These are phyloP conservation scores for Pyrenopolyporus hunteri DNA, from an alignment of 495 filamentous ascomycete genomes.

Conservation along the genomic window DNA sequence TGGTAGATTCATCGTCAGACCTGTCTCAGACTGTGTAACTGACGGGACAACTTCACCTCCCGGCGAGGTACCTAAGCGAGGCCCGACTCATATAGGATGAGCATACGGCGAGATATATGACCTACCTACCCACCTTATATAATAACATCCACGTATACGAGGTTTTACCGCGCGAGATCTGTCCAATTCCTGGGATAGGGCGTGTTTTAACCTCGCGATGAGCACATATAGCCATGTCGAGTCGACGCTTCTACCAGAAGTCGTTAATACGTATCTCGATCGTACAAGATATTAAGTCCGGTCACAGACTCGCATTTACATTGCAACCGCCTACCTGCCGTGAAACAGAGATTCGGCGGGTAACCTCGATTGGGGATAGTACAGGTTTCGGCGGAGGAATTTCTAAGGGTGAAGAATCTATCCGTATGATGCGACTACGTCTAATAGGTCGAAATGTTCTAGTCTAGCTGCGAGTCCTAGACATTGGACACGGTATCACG, in stretches of 20 bases:
- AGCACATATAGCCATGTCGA: background rate
- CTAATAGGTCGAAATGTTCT: conserved; percentile 1
- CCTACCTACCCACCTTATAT: too few relatives aligned
- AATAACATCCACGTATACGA: too few relatives aligned
- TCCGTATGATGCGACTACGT: conserved; percentile 14
- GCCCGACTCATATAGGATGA: background rate
- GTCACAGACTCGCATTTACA: conserved; percentile 22
- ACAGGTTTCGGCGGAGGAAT: conserved; percentile 14
- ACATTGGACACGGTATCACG: conserved; percentile 28
- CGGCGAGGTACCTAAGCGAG: conserved; percentile 27
- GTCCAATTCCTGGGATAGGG: background rate
- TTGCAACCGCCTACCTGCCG: conserved; percentile 27
- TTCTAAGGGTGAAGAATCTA: conserved; percentile 7
- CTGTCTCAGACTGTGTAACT: conserved; percentile 37
- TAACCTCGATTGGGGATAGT: conserved; percentile 32
- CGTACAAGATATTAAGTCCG: conserved; percentile 10
- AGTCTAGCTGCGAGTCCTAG: conserved; percentile 22
- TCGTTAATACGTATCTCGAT: conserved; percentile 19
- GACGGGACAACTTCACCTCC: conserved; percentile 5
- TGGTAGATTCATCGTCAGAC: conserved; percentile 17
- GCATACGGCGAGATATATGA: background rate
- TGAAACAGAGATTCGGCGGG: conserved; percentile 38
- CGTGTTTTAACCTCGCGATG: background rate
- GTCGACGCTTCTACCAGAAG: background rate
- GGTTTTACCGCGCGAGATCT: too few relatives aligned